Conservation (phyloP, 108 stramenopile species). For the Discostella pseudostelligera region DNA sequence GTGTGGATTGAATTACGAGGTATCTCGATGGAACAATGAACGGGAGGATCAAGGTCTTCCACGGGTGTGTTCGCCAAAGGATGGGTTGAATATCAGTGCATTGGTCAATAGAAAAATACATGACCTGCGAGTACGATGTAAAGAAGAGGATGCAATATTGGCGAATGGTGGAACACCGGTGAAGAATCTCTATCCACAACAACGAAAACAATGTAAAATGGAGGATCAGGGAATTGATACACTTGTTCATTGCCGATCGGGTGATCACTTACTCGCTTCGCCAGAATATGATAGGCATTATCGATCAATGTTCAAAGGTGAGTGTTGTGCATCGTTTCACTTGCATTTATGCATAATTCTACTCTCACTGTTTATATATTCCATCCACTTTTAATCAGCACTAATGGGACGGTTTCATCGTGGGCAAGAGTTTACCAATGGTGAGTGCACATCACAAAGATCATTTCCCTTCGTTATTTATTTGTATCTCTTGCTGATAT, state of each 20-base stretch:
- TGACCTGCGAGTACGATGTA: slow-evolving; percentile 25
- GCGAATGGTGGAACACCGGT: neutral
- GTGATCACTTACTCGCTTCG: slow-evolving; percentile 23
- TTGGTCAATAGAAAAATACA: slow-evolving; percentile 33
- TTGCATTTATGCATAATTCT: neutral
- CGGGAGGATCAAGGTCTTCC: slow-evolving; percentile 14
- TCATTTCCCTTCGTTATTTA: neutral
- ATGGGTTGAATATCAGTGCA: slow-evolving; percentile 39
- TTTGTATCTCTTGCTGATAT: neutral
- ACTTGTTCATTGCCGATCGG: slow-evolving; percentile 38
- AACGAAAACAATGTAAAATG: slow-evolving; percentile 22
- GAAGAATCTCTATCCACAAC: slow-evolving; percentile 11
- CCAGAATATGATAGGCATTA: slow-evolving; percentile 46
- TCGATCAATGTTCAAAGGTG: slow-evolving; percentile 43
- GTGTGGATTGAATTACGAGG: slow-evolving; percentile 46
- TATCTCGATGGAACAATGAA: slow-evolving; percentile 19
- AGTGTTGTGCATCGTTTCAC: neutral
- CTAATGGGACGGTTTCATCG: slow-evolving; percentile 46
- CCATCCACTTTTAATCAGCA: neutral
- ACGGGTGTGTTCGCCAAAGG: slow-evolving; percentile 27
- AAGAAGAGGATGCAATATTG: slow-evolving; percentile 2
- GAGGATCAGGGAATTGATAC: slow-evolving; percentile 30
- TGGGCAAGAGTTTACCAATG: slow-evolving; percentile 17
- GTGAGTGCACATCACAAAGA: neutral
- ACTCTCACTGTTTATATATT: neutral